Evolutionary conservation across 768 basidiomycete genomes (phyloP), one percentile per base, ranked within the genome.

Genomic region (Paxillus rubicundulus): DNA sequence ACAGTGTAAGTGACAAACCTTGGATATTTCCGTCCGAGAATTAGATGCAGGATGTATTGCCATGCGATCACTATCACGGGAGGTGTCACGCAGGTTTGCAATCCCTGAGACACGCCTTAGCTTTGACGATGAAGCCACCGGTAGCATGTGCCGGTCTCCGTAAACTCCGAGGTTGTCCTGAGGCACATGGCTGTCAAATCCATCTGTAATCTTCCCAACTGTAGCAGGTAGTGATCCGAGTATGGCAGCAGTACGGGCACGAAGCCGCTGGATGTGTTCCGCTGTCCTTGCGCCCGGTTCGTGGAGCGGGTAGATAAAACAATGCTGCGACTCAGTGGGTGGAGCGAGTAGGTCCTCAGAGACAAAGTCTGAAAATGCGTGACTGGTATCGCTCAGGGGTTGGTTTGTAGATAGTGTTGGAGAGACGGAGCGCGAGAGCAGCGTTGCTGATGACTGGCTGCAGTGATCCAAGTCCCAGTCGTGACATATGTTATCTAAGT

Each of bases 141-240:
- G 36, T 21, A 37, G 18, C 6, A 18, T 4, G 21, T 16, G 20
- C 20, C 21, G 21, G 27, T 28, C 20, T 20, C 9, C 16, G 34
- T 37, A 10, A n/a, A 37, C 32, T 28, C 32, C 12, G 42, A 37
- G n/a, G 13, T 20, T 24, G 18, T 45, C 5, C 21, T 5, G 17
- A 36, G 39, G 50, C 9, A 54, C 43, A 36, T 54, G 13, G 24
- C 57, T 32, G 18, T 47, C 36, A 24, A 9, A 18, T 14, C 28
- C 14, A 36, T 59, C 53, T 5, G 34, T 34, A 10, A 36, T 39
- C 21, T 61, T 56, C 14, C 66, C 64, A 2, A 44, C 59, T 17
- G 67, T 68, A 13, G 65, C 67, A 20, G 67, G 67, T 42, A 68
- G 52, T 21, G 67, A 59, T 50, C 38, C 47, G 52, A 70, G 48